Percentiles rank a stretch among this genome's conserved stretches.
Evolutionary conservation across 2,329 filamentous ascomycete genomes (phyloP).

Genomic region (Monosporascus sp.): DNA sequence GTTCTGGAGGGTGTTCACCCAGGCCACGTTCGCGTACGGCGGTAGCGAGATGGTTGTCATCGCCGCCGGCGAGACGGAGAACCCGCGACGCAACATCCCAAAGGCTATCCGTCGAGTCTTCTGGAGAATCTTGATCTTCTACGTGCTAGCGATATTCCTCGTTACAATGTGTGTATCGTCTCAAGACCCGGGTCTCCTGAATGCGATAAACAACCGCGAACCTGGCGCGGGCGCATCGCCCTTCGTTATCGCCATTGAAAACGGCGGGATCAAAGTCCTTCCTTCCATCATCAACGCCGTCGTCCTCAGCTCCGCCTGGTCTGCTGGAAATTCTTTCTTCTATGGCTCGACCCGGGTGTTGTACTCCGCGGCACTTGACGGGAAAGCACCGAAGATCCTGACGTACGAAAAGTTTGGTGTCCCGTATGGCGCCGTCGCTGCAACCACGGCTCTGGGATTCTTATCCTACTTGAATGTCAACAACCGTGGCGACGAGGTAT

Average conservation of each 20-base stretch:
- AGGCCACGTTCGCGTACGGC: constrained; percentile 42
- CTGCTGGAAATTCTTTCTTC: constrained; percentile 27
- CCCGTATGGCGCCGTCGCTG: constrained; percentile 51
- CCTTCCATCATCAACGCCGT: constrained; percentile 63
- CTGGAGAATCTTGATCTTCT: constrained; percentile 62
- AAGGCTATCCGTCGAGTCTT: constrained; percentile 64
- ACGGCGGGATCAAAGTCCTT: constrained; percentile 54
- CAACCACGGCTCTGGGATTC: constrained; percentile 55
- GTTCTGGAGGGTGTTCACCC: constrained; percentile 40
- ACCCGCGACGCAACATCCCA: constrained; percentile 56
- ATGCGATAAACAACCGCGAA: constrained; percentile 20
- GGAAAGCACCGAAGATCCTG: constrained; percentile 46
- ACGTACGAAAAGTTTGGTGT: constrained; percentile 52
- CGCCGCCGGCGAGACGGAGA: constrained; percentile 53
- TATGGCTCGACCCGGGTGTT: constrained; percentile 27
- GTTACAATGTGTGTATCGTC: constrained; percentile 30
- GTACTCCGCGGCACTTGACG: constrained; percentile 42
- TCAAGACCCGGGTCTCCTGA: constrained; percentile 23
- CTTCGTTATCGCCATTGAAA: constrained; percentile 60
- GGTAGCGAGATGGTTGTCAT: constrained; percentile 38
- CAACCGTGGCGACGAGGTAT: constrained; percentile 38
- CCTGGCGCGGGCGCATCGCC: constrained; percentile 37
- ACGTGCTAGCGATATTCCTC: constrained; percentile 56
- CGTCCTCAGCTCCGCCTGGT: constrained; percentile 43
- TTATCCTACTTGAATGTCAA: constrained; percentile 60